A percentile compares a stretch with the other conserved stretches of the same genome.
Conservation (phyloP, 2,329 filamentous ascomycete species). For the Sclerotinia trifoliorum region DNA sequence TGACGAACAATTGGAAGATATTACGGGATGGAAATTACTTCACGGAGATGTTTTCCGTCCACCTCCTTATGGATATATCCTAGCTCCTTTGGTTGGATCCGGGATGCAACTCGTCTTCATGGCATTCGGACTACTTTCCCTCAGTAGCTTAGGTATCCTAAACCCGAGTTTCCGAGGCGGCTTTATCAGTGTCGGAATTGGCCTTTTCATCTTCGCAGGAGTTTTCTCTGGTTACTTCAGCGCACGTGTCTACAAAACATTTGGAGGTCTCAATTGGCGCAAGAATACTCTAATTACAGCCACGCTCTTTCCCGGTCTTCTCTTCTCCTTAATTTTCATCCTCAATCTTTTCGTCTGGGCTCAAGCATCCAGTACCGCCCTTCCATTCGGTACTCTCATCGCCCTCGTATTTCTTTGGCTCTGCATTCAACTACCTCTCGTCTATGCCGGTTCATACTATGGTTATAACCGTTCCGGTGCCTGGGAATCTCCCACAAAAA, state of each 20-base stretch:
- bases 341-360: slow-evolving; percentile 90
- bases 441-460: slow-evolving; percentile 76
- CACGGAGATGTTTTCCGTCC: slow-evolving; percentile 85
- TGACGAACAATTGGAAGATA: slow-evolving; percentile 73
- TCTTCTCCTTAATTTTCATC: slow-evolving; percentile 73
- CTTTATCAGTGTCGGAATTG: slow-evolving; percentile 80
- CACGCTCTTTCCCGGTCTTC: slow-evolving; percentile 72
- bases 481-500: slow-evolving; percentile 82
- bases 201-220: slow-evolving; percentile 80
- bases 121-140: slow-evolving; percentile 66
- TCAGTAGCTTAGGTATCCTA: slow-evolving; percentile 73
- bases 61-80: slow-evolving; percentile 66
- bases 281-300: slow-evolving; percentile 78
- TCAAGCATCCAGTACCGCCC: slow-evolving; percentile 81
- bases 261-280: slow-evolving; percentile 71
- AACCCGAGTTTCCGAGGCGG: slow-evolving; percentile 90
- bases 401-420: slow-evolving; percentile 76
- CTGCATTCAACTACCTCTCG: slow-evolving; percentile 79
- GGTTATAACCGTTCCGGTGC: slow-evolving; percentile 65
- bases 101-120: slow-evolving; percentile 86
- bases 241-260: slow-evolving; percentile 77
- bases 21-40: slow-evolving; percentile 83
- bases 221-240: slow-evolving; percentile 87
- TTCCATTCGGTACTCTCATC: slow-evolving; percentile 77
- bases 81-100: slow-evolving; percentile 79